A percentile compares a stretch with the other conserved stretches of the same genome.
Conservation (phyloP, 1,284 basidiomycete genomes). For the Cerrena zonata region DNA sequence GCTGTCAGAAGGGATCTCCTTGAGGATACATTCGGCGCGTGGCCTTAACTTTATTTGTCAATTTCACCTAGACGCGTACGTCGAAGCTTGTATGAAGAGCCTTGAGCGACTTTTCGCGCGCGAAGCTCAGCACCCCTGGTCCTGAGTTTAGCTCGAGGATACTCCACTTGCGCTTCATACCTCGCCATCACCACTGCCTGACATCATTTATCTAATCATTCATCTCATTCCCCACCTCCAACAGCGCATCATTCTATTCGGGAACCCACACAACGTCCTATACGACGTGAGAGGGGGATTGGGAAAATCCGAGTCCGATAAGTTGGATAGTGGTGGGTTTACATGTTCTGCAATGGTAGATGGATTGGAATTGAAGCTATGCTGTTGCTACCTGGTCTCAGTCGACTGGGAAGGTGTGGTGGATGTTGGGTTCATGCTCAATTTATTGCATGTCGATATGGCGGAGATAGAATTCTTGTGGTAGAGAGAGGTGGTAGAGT, state of each 20-base stretch:
- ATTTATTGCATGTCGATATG: conserved; percentile 19
- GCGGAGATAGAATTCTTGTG: too few species aligned
- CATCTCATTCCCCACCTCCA: conserved; percentile 41
- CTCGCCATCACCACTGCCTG: conserved; percentile 57
- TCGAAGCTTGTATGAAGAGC: too few species aligned
- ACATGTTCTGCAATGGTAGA: conserved; percentile 44
- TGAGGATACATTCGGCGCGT: too few species aligned
- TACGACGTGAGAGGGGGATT: too few species aligned
- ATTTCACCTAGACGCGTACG: too few species aligned
- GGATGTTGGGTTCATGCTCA: conserved; percentile 43
- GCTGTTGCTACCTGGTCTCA: conserved; percentile 41
- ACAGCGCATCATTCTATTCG: too few species aligned
- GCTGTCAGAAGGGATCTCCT: too few species aligned
- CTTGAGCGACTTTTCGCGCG: too few species aligned
- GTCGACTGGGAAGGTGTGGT: conserved; percentile 44
- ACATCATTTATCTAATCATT: conserved; percentile 57
- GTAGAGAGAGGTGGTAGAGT: too few species aligned
- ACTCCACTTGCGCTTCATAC: conserved; percentile 63
- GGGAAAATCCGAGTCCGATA: too few species aligned
- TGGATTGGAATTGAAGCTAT: conserved; percentile 41
- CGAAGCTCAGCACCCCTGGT: conserved; percentile 70
- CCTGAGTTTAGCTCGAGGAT: conserved; percentile 64
- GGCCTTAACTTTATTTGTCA: too few species aligned
- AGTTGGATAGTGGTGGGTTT: conserved; percentile 26
- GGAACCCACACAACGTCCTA: conserved; percentile 18